Evolutionary conservation across 169 alveolate genomes (phyloP).

Genomic region (Babesia sp.): DNA sequence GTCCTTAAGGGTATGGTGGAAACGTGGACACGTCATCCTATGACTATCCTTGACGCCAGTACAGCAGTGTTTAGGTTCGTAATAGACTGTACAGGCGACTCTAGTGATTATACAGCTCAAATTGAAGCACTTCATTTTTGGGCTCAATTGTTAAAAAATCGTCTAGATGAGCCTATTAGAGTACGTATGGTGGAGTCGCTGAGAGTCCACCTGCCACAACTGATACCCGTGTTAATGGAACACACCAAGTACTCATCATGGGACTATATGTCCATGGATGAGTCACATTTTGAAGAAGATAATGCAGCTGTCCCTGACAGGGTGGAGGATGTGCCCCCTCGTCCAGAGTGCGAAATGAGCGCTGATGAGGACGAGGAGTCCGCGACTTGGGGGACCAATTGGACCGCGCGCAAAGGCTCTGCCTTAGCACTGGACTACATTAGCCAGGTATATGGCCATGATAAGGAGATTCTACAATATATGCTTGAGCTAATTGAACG

Average conservation of each 20-base stretch:
- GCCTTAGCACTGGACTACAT: slow-evolving; percentile 81
- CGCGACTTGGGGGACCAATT: slow-evolving; percentile 86
- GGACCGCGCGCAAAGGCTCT: slow-evolving; percentile 89
- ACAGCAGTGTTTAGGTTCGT: slow-evolving; percentile 76
- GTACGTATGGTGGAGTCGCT: slow-evolving; percentile 41
- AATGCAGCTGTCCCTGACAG: slow-evolving; percentile 81
- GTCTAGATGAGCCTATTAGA: slow-evolving; percentile 64
- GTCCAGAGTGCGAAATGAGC: slow-evolving; percentile 55
- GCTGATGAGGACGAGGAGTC: slow-evolving; percentile 73
- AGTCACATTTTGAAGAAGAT: slow-evolving; percentile 85
- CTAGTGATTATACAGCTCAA: slow-evolving; percentile 73
- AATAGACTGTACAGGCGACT: slow-evolving; percentile 73
- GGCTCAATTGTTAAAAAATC: slow-evolving; percentile 72
- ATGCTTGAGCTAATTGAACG: slow-evolving; percentile 74
- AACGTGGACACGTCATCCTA: slow-evolving; percentile 72
- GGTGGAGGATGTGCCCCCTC: slow-evolving; percentile 78
- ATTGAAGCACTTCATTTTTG: slow-evolving; percentile 83
- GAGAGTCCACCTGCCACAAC: slow-evolving; percentile 54
- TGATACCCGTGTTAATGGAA: slow-evolving; percentile 70
- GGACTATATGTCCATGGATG: slow-evolving; percentile 87
- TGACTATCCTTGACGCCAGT: slow-evolving; percentile 70
- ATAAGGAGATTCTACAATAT: slow-evolving; percentile 74
- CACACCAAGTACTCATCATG: slow-evolving; percentile 81
- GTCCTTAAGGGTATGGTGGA: slow-evolving; percentile 75
- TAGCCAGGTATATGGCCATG: slow-evolving; percentile 75